Evolutionary conservation across 2,329 filamentous ascomycete species (phyloP).

Genomic region (Pseudophaeomoniella oleicola): DNA sequence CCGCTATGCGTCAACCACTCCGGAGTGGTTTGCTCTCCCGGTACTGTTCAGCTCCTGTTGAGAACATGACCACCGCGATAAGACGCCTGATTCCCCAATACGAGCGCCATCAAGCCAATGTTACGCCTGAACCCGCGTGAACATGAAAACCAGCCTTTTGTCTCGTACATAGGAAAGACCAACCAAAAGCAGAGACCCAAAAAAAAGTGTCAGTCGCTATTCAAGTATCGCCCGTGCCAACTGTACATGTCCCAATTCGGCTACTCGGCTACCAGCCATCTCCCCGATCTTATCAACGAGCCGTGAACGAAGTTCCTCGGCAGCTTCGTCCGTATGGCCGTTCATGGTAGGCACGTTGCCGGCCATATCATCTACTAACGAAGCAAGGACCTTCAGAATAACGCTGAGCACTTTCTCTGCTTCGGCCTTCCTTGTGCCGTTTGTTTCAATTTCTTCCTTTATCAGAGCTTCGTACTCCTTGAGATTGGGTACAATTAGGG

Average conservation of each 20-base stretch:
- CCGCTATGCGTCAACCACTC: too few relatives aligned
- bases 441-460: constrained; percentile 36
- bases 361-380: constrained; percentile 37
- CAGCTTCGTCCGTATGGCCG: constrained; percentile 21
- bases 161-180: too few relatives aligned
- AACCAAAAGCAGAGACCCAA: too few relatives aligned
- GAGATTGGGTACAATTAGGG: constrained; percentile 52
- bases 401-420: constrained; percentile 45
- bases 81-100: too few relatives aligned
- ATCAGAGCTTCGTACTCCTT: constrained; percentile 49
- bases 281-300: constrained; percentile 31
- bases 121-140: too few relatives aligned
- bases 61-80: too few relatives aligned
- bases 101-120: too few relatives aligned
- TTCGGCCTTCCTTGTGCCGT: constrained; percentile 38
- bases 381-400: constrained; percentile 40
- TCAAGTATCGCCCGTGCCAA: constrained; percentile 24
- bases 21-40: too few relatives aligned
- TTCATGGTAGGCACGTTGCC: constrained; percentile 22
- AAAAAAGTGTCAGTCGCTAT: too few relatives aligned
- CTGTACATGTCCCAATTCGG: constrained; percentile 23
- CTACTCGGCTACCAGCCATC: constrained; percentile 24
- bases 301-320: constrained; percentile 21
- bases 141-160: too few relatives aligned
- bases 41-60: too few relatives aligned